Evolutionary conservation across 2,329 filamentous ascomycete genomes (phyloP).

Genomic region (Dactylellina sp.): DNA sequence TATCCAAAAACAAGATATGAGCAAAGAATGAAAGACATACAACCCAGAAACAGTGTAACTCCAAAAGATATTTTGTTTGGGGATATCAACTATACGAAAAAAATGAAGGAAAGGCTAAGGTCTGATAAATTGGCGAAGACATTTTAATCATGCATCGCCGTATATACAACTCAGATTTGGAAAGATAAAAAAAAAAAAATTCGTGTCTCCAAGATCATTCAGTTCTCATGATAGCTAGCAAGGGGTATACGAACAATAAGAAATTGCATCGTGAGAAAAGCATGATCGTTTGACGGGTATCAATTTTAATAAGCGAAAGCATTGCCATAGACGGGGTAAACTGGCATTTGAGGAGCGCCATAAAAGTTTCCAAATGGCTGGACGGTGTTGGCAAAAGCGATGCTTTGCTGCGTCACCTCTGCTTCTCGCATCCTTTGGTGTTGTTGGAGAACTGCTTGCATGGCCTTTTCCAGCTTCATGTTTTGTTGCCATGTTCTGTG

Average conservation of each 20-base stretch:
- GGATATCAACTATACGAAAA: constrained; percentile 45
- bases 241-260: constrained; percentile 56
- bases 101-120: constrained; percentile 50
- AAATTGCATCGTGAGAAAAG: constrained; percentile 51
- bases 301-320: constrained; percentile 47
- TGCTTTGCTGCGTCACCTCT: constrained; percentile 48
- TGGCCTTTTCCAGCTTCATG: constrained; percentile 52
- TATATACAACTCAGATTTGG: constrained; percentile 34
- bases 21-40: constrained; percentile 33
- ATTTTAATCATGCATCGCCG: constrained; percentile 9
- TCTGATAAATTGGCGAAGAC: constrained; percentile 32
- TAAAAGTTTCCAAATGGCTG: constrained; percentile 53
- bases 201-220: constrained; percentile 50
- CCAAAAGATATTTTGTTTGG: constrained; percentile 40
- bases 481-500: constrained; percentile 55
- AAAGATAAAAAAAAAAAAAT: constrained; percentile 35
- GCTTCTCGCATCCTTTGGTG: constrained; percentile 50
- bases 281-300: constrained; percentile 37
- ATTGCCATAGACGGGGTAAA: constrained; percentile 51
- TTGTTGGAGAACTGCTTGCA: constrained; percentile 51
- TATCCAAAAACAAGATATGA: constrained; percentile 46
- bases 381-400: constrained; percentile 50
- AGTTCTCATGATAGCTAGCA: constrained; percentile 46
- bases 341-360: constrained; percentile 45
- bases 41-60: constrained; percentile 38